Conservation (phyloP, 345 rosid genomes). For the Aquilaria yunnanensis region DNA sequence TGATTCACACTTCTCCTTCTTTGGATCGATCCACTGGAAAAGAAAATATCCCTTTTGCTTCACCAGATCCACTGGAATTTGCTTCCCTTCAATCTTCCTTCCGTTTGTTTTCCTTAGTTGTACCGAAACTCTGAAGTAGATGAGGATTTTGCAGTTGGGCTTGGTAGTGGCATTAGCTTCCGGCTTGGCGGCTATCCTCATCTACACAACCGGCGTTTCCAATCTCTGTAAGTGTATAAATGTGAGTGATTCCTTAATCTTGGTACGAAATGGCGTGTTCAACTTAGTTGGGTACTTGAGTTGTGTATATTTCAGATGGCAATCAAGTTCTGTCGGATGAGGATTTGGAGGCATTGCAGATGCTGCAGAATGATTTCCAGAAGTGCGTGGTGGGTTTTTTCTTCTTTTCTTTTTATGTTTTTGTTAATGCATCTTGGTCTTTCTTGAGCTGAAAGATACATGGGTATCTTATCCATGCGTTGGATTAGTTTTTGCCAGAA, state of each 20-base stretch:
- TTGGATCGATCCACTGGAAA: no score
- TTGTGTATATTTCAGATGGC: constrained; percentile 38
- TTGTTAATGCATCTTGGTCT: not conserved
- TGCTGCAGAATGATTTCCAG: constrained; percentile 54
- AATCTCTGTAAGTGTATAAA: constrained; percentile 36
- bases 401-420: not conserved
- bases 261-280: not conserved
- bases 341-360: constrained; percentile 64
- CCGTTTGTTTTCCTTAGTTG: not conserved
- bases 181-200: constrained; percentile 66
- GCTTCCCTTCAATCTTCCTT: no score
- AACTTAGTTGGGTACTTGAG: not conserved
- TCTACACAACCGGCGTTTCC: constrained; percentile 76
- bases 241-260: not conserved
- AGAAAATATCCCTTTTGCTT: no score
- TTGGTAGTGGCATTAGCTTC: constrained; percentile 54
- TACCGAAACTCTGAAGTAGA: constrained; percentile 3
- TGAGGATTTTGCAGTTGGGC: constrained; percentile 65
- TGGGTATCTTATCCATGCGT: not conserved
- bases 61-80: no score
- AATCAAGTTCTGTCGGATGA: constrained; percentile 44
- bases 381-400: constrained; percentile 77
- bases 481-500: not conserved
- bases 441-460: no score
- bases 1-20: no score